Conservation (phyloP, 2,329 filamentous ascomycete genomes). For the Fusarium poae region DNA sequence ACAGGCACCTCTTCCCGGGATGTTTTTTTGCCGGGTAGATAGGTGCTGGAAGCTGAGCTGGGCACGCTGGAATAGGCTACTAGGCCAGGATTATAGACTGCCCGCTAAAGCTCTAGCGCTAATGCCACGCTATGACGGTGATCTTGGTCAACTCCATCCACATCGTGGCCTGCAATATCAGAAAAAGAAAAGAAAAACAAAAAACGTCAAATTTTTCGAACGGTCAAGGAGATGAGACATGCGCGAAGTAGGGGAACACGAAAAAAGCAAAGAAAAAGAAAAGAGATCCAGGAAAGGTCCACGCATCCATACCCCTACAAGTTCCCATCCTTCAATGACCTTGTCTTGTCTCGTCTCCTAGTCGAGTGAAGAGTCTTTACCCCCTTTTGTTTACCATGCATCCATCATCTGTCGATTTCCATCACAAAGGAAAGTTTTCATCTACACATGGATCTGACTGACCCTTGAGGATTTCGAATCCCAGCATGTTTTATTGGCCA, state of each 20-base stretch:
- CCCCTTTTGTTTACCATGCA: conserved; percentile 3
- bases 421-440: conserved; percentile 8
- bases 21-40: conserved; percentile 9
- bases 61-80: neutral
- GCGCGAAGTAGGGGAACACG: conserved; percentile 22
- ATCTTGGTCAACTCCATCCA: conserved; percentile 38
- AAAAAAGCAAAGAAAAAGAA: conserved; percentile 28
- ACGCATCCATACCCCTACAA: neutral
- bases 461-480: conserved; percentile 8
- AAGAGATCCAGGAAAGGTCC: neutral
- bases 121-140: conserved; percentile 16
- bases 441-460: conserved; percentile 6
- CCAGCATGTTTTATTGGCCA: neutral
- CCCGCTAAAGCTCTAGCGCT: neutral
- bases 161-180: conserved; percentile 5
- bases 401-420: conserved; percentile 1
- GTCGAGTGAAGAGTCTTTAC: conserved; percentile 6
- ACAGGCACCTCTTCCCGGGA: conserved; percentile 14
- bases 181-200: conserved; percentile 22
- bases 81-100: neutral
- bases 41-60: conserved; percentile 4
- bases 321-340: neutral
- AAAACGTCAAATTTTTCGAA: conserved; percentile 21
- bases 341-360: neutral
- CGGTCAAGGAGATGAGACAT: conserved; percentile 27